phyloP scores from a whole-genome alignment of 768 basidiomycete species.

The Lentinus brumalis region DNA sequence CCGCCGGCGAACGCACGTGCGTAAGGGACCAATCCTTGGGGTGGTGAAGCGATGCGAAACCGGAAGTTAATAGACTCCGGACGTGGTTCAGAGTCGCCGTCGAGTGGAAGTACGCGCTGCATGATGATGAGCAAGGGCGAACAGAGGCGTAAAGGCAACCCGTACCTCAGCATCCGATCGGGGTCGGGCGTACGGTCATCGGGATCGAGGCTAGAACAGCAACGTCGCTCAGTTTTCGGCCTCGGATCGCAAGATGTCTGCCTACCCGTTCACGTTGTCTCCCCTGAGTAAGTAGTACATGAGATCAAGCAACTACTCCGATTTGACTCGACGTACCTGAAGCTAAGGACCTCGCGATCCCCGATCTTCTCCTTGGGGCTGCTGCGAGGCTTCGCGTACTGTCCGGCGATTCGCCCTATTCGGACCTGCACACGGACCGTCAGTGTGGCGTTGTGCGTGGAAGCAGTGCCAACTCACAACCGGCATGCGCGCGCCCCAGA shows the following conservation, averaged over 20 bases:
- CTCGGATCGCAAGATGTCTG: background rate
- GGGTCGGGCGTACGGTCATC: slow-evolving; percentile 89
- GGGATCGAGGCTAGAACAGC: slow-evolving; percentile 56
- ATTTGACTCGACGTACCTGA: slow-evolving; percentile 57
- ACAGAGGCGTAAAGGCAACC: background rate
- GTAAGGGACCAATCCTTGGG: slow-evolving; percentile 90
- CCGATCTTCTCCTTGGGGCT: slow-evolving; percentile 79
- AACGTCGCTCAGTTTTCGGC: background rate
- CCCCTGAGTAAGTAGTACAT: slow-evolving; percentile 53
- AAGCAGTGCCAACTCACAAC: slow-evolving; percentile 56
- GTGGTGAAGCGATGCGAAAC: slow-evolving; percentile 91
- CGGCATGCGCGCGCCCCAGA: slow-evolving; percentile 93
- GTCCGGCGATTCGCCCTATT: slow-evolving; percentile 91
- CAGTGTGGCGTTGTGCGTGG: background rate
- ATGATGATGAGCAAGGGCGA: background rate
- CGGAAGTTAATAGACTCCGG: slow-evolving; percentile 84
- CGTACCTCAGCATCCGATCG: slow-evolving; percentile 78
- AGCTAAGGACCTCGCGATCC: slow-evolving; percentile 78
- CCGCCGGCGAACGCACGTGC: slow-evolving; percentile 83
- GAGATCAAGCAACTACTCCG: background rate
- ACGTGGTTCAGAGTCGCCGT: slow-evolving; percentile 92
- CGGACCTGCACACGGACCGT: slow-evolving; percentile 52
- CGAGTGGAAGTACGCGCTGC: slow-evolving; percentile 95
- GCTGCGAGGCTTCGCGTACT: slow-evolving; percentile 93
- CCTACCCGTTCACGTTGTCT: slow-evolving; percentile 93